Base-by-base conservation (phyloP, 2,329 filamentous ascomycete genomes). In the Hymenoscyphus infarciens region DNA sequence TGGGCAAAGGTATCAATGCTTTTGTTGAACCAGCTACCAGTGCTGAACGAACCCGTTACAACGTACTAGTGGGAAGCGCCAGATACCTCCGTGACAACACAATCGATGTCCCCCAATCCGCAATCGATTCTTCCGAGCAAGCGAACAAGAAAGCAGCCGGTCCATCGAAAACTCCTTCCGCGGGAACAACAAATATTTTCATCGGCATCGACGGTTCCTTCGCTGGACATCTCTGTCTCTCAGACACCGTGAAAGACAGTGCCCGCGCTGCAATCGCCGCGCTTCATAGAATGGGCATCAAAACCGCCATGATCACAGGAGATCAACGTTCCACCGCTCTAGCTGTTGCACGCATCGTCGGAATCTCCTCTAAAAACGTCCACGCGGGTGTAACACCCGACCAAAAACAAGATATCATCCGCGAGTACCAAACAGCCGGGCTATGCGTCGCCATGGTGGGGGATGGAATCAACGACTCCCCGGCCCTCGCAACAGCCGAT, bases 401-500 rank as follows among this genome's bases (percentile, higher is more conserved):
- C 67, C 90, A 96, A 77, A 99, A 99, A 75, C 93, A 96, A 74
- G 81, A 83, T 31, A 96, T 98, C 69, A 83, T 99, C 70, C 84
- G 86, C 57, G 80, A 88, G 60, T 83, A 98, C 19, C 92, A 97
- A 77, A 80, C 82, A 0, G 76, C 81, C 58, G 92, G 92, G 64
- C 85, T 92, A 70, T 81, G 89, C 57, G 91, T 98, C 29, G 95
- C 91, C 69, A 99, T 99, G 95, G 93, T 98, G 15, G 93, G 95
- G 59, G 95, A 99, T 75, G 95, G 95, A 52, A 97, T 99, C 83
- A 99, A 99, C 77, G 95, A 99, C 79, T 97, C 92, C 0, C 95
- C 95, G 0, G 95, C 95, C 0, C 85, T 99, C 11, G 95, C 92
- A 0, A 96, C 92, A 0, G 93, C 95, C 11, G 88, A 96, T 69